Evolutionary conservation across 192 early-diverging fungal genomes (phyloP).

Genomic region (Rhizophagus prolifer): DNA sequence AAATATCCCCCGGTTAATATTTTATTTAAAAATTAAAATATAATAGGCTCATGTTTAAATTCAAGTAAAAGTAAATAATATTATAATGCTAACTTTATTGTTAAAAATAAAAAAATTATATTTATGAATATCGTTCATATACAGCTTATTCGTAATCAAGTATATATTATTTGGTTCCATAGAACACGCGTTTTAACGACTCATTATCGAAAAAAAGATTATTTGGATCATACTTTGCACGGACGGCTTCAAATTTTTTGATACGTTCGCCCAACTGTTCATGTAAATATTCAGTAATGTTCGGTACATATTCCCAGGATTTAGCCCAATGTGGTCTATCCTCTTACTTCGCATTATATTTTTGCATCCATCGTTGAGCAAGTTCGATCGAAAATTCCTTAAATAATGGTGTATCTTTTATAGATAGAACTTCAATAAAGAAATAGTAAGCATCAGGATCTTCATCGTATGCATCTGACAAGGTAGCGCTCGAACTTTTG

Average conservation of each 20-base stretch:
- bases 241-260: constrained; percentile 35
- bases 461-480: constrained; percentile 35
- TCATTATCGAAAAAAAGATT: constrained; percentile 34
- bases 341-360: constrained; percentile 25
- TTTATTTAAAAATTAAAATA: too few relatives aligned
- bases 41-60: too few relatives aligned
- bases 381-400: constrained; percentile 35
- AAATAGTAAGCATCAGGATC: constrained; percentile 37
- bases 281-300: constrained; percentile 35
- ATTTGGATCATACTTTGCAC: constrained; percentile 39
- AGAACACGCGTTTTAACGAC: neutral
- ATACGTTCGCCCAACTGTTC: constrained; percentile 8
- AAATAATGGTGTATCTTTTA: constrained; percentile 25
- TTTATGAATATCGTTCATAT: too few relatives aligned
- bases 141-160: too few relatives aligned
- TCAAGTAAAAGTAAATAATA: too few relatives aligned
- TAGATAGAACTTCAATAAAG: constrained; percentile 34
- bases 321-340: constrained; percentile 39
- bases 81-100: too few relatives aligned
- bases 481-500: constrained; percentile 29
- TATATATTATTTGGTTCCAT: too few relatives aligned
- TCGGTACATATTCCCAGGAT: constrained; percentile 40
- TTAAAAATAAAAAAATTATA: too few relatives aligned
- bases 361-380: constrained; percentile 34
- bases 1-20: too few relatives aligned